A percentile compares a stretch with the other conserved stretches of the same genome.
These are phyloP conservation scores for Phylloporus scabripes DNA, from an alignment of 768 basidiomycete species.

Conservation along the genomic window DNA sequence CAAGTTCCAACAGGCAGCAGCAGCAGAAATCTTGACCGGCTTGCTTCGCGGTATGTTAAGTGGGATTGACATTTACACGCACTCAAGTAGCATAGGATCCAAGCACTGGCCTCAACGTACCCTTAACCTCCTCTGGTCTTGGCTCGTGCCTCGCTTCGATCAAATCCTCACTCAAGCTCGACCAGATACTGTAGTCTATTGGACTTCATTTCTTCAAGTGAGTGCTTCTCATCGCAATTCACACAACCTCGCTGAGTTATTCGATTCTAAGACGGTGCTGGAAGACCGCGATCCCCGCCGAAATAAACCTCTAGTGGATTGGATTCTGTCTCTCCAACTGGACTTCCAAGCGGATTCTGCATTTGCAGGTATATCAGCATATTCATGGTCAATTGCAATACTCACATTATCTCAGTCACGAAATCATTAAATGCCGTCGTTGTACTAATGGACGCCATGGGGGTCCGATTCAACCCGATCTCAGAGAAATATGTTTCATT, in stretches of 20 bases:
- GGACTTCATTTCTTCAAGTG: conserved; percentile 58
- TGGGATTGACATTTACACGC: neutral
- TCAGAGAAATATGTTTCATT: conserved; percentile 65
- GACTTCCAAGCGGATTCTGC: conserved; percentile 85
- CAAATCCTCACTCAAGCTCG: conserved; percentile 69
- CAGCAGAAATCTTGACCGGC: conserved; percentile 68
- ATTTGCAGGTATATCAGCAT: conserved; percentile 61
- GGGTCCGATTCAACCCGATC: conserved; percentile 59
- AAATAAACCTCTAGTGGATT: conserved; percentile 64
- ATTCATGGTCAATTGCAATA: neutral
- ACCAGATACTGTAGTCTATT: conserved; percentile 76
- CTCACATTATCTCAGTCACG: conserved; percentile 48
- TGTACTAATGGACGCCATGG: conserved; percentile 60
- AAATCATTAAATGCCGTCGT: conserved; percentile 67
- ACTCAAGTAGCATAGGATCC: conserved; percentile 44
- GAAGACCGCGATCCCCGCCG: conserved; percentile 77
- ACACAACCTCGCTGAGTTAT: conserved; percentile 3
- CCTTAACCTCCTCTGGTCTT: conserved; percentile 60
- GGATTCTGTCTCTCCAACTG: conserved; percentile 67
- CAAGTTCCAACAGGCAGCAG: conserved; percentile 83
- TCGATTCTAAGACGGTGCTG: conserved; percentile 41
- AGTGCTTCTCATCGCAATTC: neutral
- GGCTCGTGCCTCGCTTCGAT: conserved; percentile 59
- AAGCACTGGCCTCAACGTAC: conserved; percentile 73
- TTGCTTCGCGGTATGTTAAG: conserved; percentile 57